Evolutionary conservation across 495 filamentous ascomycete genomes (phyloP).

Genomic region (Aspergillus homomorphus): DNA sequence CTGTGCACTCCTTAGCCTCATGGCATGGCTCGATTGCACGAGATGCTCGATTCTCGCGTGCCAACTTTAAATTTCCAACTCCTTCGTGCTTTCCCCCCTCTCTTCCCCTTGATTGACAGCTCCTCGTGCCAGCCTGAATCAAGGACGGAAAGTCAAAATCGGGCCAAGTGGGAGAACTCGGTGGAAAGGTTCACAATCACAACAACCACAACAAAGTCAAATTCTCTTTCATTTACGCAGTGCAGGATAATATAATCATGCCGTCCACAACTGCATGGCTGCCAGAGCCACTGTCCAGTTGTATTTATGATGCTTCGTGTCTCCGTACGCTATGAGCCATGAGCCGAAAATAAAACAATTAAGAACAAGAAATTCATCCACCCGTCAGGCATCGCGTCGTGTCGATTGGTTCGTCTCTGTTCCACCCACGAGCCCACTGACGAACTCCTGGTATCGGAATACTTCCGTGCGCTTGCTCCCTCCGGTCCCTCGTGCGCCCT

Average conservation of each 20-base stretch:
- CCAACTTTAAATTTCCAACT: background rate
- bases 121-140: background rate
- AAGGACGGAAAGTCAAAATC: background rate
- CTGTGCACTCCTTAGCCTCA: too few species aligned
- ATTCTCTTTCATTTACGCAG: background rate
- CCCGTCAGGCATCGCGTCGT: slow-evolving; percentile 27
- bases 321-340: slow-evolving; percentile 1
- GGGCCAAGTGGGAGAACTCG: background rate
- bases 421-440: slow-evolving; percentile 39
- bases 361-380: slow-evolving; percentile 17
- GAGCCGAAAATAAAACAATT: slow-evolving; percentile 9
- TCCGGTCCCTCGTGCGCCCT: slow-evolving; percentile 27
- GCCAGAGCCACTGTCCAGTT: background rate
- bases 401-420: slow-evolving; percentile 31
- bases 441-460: slow-evolving; percentile 48
- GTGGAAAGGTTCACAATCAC: too few species aligned
- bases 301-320: background rate
- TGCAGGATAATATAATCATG: background rate
- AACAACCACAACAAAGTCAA: background rate
- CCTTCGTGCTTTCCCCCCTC: background rate
- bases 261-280: background rate
- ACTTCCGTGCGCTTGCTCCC: slow-evolving; percentile 42
- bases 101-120: background rate
- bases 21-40: too few species aligned
- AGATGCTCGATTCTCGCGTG: background rate